Evolutionary conservation across 2,329 filamentous ascomycete genomes (phyloP), one percentile per base, ranked within the genome.

Genomic region (Trichoderma aggressivum): DNA sequence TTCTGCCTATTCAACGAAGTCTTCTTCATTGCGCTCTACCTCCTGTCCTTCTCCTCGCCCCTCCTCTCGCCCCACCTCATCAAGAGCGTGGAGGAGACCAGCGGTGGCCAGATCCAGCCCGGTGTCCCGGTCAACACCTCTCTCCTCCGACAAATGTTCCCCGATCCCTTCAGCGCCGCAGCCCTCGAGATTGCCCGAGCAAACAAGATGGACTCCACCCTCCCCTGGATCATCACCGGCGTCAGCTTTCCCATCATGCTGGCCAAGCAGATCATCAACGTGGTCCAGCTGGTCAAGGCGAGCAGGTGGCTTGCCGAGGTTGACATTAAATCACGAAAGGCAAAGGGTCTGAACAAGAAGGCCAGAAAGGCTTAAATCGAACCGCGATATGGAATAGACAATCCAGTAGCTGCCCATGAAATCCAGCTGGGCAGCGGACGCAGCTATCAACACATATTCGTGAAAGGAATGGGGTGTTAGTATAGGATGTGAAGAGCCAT

Each of bases 1-100:
- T 93, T 94, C 83, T 99, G 96, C 85, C 87, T 89, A 71, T 84
- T 97, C 75, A 99, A 99, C 82, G 96, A 99, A 83, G 84, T 94
- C 74, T 99, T 98, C 87, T 99, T 99, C 87, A 98, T 99, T 79
- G 94, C 94, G 34, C 90, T 99, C 73, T 99, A 99, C 84, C 92
- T 99, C 68, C 91, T 99, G 72, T 98, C 94, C 77, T 99, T 99
- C 86, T 97, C 93, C 71, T 97, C 93, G 71, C 95, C 95, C 2
- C 88, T 90, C 47, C 89, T 98, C 70, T 96, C 94, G 2, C 95
- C 96, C 1, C 93, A 93, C 71, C 91, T 98, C 66, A 90, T 91
- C 73, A 84, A 89, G 76, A 85, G 88, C 14, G 85, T 89, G 53
- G 86, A 89, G 73, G 84, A 86, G 67, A 82, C 85, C 56, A 79